A percentile compares a stretch with the other conserved stretches of the same genome.
These are phyloP conservation scores for Aspergillus affinis DNA, from an alignment of 495 filamentous ascomycete species.

Conservation along the genomic window DNA sequence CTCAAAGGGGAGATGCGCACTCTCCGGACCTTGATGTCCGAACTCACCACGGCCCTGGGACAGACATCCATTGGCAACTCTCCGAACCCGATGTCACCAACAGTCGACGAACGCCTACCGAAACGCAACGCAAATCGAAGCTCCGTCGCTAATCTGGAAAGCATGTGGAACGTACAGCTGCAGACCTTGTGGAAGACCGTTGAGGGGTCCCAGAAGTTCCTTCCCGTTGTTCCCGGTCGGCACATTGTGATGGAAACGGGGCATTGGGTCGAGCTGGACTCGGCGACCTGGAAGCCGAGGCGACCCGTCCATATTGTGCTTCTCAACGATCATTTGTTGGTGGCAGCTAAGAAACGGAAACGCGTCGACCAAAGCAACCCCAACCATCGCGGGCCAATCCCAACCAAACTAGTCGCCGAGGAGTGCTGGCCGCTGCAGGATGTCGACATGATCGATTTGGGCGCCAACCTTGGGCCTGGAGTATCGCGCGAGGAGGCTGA, in stretches of 20 bases:
- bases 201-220: constrained; percentile 93
- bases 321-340: constrained; percentile 89
- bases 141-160: constrained; percentile 88
- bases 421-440: constrained; percentile 93
- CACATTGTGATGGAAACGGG: constrained; percentile 89
- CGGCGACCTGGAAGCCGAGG: constrained; percentile 90
- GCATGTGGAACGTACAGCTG: constrained; percentile 85
- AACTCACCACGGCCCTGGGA: constrained; percentile 76
- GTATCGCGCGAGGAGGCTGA: constrained; percentile 52
- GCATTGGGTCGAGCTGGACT: constrained; percentile 93
- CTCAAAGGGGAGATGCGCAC: constrained; percentile 94
- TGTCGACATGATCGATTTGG: constrained; percentile 88
- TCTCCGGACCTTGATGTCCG: constrained; percentile 82
- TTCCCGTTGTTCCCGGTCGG: constrained; percentile 85
- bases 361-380: constrained; percentile 65
- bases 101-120: constrained; percentile 47
- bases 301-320: constrained; percentile 84
- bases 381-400: constrained; percentile 56
- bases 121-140: constrained; percentile 52
- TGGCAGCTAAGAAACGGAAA: constrained; percentile 89
- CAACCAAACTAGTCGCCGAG: constrained; percentile 84
- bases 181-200: constrained; percentile 87
- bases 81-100: constrained; percentile 43
- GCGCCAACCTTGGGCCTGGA: constrained; percentile 57
- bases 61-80: constrained; percentile 58